Base-by-base conservation (phyloP, 2,329 filamentous ascomycete genomes). In the Aspergillus quadricinctus region DNA sequence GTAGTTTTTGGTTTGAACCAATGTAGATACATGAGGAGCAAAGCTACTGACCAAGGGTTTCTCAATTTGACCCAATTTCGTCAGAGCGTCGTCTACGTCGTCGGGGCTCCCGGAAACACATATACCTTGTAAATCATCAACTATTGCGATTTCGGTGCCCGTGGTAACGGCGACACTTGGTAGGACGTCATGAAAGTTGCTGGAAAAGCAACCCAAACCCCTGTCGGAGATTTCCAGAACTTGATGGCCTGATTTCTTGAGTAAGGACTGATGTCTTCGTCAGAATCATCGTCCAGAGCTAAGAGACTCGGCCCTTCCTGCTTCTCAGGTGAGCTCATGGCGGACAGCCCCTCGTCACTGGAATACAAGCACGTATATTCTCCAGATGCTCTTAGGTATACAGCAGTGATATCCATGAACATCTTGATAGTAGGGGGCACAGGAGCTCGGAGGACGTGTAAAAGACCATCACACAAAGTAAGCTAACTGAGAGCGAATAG, bases 11-110 rank as follows among this genome's bases (percentile, higher is more conserved):
- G n/a, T n/a, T n/a, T n/a, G n/a, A n/a, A n/a, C n/a, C n/a, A n/a
- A n/a, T n/a, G n/a, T n/a, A n/a, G n/a, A n/a, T n/a, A n/a, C n/a
- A n/a, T 17, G 8, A 19, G 7, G 10, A 23, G 4, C 14, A 17
- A n/a, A 45, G 8, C 29, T 17, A 57, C 67, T 61, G 61, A 73
- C 71, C 54, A 72, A 53, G 1, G 63, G 58, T 10, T 54, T 61
- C 28, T 73, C 64, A 53, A 72, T 53, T 21, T 61, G 63, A n/a
- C 57, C 56, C 10, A 74, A 60, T 27, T 63, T 66, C 8, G 56
- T 57, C 29, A 72, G 48, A 40, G 69, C 69, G 50, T 69, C 62
- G 14, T 72, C 60, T 2, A 71, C 66, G 53, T 68, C 64, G 6
- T 29, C 55, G 9, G 48, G 52, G 4, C 54, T 59, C 8, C 68